Evolutionary conservation across 305 asterid species (phyloP).

Genomic region (Nicotiana rustica): DNA sequence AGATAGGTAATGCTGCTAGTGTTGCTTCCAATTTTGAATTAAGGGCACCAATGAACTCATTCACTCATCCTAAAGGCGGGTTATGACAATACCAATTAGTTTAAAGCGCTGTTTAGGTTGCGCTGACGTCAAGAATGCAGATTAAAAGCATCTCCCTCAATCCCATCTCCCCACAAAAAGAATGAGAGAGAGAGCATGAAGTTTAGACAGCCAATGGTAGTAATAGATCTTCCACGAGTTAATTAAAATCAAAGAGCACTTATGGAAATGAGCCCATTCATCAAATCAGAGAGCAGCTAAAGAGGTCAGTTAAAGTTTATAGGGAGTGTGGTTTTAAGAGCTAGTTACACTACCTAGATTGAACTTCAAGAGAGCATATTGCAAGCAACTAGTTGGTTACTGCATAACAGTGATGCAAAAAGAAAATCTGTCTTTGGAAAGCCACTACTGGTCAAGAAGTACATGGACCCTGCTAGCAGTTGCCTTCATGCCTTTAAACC

Average conservation of each 20-base stretch:
- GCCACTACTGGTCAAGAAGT: background rate
- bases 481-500: slow-evolving; percentile 1
- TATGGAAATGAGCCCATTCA: background rate
- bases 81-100: slow-evolving; percentile 16
- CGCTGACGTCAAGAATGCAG: background rate
- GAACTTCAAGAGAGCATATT: background rate
- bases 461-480: background rate
- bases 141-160: slow-evolving; percentile 4
- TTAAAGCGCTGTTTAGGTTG: slow-evolving; percentile 18
- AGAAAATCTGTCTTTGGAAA: background rate
- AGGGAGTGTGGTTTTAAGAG: background rate
- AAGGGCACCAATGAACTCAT: background rate
- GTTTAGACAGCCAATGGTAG: background rate
- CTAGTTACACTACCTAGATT: background rate
- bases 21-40: slow-evolving; percentile 1
- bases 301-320: background rate
- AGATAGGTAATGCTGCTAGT: slow-evolving; percentile 15
- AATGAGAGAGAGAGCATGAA: background rate
- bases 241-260: background rate
- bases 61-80: background rate
- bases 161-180: background rate
- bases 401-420: slow-evolving; percentile 16
- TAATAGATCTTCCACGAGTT: background rate
- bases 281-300: slow-evolving; percentile 14
- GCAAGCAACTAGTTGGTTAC: slow-evolving; percentile 4